Evolutionary conservation across 805 yeast genomes (phyloP), one percentile per base, ranked within the genome.

Genomic region (Saturnispora mendoncae): DNA sequence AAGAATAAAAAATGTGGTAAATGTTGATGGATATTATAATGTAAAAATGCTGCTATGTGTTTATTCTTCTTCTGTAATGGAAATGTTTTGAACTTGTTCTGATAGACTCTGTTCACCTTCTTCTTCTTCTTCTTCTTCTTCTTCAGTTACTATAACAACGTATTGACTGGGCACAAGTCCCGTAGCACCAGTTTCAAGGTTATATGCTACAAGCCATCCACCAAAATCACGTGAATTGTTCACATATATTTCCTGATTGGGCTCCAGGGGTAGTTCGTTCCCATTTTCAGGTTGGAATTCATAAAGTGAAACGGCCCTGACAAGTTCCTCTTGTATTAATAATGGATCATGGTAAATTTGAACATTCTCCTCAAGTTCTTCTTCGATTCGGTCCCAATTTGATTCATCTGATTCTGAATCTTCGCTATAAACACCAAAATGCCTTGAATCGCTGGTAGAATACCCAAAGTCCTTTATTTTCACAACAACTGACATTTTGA

Each of bases 161-260:
- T 88, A 92, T 53, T 84, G 96, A 54, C 88, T 95, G 1, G 98
- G 98, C 5, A 92, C 94, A 39, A 92, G 72, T 2, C 98, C 98
- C 10, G 94, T 84, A 47, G 79, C 82, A 1, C 85, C 86, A 2
- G 82, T 71, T 21, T 55, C 68, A 1, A 84, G 80, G 53, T 86
- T 87, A 51, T 76, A 78, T 0, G 97, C 97, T 39, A 92, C 97
- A 3, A 92, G 71, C 99, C 98, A 92, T 6, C 99, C 99, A 2
- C 43, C 43, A 23, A 40, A 29, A 14, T 40, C 43, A 20, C 26
- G 33, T 29, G 39, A 21, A 58, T 90, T 97, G 45, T 81, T 77
- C 24, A 92, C 82, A 74, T 87, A 80, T 2, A 92, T 76, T 12
- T 76, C 60, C 61, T 92, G 97, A 27, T 95, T 95, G 52, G 82